phyloP scores from a whole-genome alignment of 2,329 filamentous ascomycete genomes.

The Paecilomyces sp. region DNA sequence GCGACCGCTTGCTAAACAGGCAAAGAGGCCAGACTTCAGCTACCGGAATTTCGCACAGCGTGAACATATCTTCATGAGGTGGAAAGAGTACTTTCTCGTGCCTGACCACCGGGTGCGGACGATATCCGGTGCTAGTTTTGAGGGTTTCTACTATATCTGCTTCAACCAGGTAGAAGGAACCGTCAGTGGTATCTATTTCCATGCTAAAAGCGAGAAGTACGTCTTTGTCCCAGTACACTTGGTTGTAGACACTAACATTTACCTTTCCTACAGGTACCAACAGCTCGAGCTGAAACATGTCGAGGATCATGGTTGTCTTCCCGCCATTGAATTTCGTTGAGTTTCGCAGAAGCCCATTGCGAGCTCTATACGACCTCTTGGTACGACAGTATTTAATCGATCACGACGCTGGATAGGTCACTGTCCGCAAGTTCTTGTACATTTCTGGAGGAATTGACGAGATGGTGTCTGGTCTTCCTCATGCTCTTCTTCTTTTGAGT shows the following conservation, averaged over 20 bases:
- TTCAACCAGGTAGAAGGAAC: constrained; percentile 86
- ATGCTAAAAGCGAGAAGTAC: constrained; percentile 95
- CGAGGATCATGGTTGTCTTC: not conserved
- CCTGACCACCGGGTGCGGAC: constrained; percentile 88
- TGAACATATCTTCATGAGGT: constrained; percentile 95
- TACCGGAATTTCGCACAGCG: constrained; percentile 66
- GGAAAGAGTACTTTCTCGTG: constrained; percentile 97
- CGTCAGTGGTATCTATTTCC: constrained; percentile 93
- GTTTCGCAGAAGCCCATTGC: not conserved
- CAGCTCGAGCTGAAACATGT: not conserved
- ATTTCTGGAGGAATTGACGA: not conserved
- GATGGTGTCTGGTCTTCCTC: not conserved
- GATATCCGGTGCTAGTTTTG: constrained; percentile 90
- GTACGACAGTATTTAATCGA: not conserved
- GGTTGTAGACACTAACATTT: not conserved
- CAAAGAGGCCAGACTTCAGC: constrained; percentile 51
- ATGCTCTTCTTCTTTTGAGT: not conserved
- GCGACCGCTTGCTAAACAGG: constrained; percentile 63
- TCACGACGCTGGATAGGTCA: not conserved
- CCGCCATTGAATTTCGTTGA: not conserved
- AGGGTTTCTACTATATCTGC: constrained; percentile 98
- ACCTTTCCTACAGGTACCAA: not conserved
- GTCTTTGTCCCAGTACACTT: constrained; percentile 26
- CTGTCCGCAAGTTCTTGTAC: not conserved
- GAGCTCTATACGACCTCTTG: not conserved